Percentiles rank a stretch among this genome's conserved stretches.
Conservation (phyloP, 352 stramenopile genomes). For the Globisporangium okanoganense region DNA sequence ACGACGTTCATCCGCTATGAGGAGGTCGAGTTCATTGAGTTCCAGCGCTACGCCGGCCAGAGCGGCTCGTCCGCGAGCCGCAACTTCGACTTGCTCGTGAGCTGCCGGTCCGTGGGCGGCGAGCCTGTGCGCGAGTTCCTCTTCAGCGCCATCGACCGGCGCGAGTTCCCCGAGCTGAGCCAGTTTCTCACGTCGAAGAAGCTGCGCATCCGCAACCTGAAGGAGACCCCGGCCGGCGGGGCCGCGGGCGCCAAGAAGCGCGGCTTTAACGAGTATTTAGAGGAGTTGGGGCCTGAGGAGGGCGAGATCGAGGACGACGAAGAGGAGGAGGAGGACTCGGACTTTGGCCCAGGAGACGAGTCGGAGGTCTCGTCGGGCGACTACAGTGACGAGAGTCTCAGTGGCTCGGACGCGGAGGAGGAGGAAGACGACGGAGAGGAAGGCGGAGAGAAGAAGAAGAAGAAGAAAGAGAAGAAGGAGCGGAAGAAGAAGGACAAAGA, state of each 20-base stretch:
- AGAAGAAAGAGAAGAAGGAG: constrained; percentile 43
- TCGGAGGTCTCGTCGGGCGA: constrained; percentile 61
- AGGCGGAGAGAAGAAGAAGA: constrained; percentile 60
- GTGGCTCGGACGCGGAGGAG: constrained; percentile 74
- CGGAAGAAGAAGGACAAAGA: constrained; percentile 68
- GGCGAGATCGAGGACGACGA: constrained; percentile 90
- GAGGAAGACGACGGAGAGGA: constrained; percentile 55
- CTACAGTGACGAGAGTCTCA: constrained; percentile 84
- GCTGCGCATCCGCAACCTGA: constrained; percentile 91
- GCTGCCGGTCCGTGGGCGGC: constrained; percentile 85
- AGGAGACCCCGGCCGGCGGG: constrained; percentile 68
- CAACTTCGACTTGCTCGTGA: constrained; percentile 96
- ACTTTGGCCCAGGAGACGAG: constrained; percentile 87
- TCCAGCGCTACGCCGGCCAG: constrained; percentile 95
- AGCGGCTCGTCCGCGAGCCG: constrained; percentile 80
- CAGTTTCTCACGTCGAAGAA: constrained; percentile 96
- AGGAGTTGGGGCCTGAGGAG: constrained; percentile 73
- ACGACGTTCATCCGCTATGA: constrained; percentile 98
- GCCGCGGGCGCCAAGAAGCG: constrained; percentile 57
- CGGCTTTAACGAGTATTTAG: constrained; percentile 77
- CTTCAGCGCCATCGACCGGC: constrained; percentile 96
- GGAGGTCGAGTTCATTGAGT: constrained; percentile 98
- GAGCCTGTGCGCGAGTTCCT: constrained; percentile 88
- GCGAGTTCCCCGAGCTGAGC: constrained; percentile 93
- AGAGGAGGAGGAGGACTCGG: constrained; percentile 88